A percentile compares a stretch with the other conserved stretches of the same genome.
Evolutionary conservation across 2,329 filamentous ascomycete species (phyloP).

Genomic region (Beauveria sp.): DNA sequence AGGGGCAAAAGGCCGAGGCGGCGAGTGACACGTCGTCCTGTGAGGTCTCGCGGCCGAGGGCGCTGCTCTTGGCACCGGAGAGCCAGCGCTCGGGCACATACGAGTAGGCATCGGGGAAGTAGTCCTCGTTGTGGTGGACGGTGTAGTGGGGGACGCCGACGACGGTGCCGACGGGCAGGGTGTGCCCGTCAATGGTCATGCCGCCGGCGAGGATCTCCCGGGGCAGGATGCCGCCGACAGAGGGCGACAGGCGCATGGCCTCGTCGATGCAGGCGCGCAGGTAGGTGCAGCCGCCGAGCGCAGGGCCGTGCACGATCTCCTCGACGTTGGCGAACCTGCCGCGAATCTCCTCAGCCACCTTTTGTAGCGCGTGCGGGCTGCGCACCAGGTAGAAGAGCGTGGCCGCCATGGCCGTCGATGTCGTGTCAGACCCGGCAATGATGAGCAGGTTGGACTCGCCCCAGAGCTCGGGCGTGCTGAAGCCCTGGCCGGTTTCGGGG

Average conservation of each 20-base stretch:
- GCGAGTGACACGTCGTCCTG: constrained; percentile 48
- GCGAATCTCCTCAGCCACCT: constrained; percentile 45
- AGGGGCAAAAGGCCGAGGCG: constrained; percentile 66
- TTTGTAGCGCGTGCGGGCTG: constrained; percentile 38
- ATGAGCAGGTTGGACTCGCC: constrained; percentile 64
- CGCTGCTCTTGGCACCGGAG: constrained; percentile 33
- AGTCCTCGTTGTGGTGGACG: constrained; percentile 57
- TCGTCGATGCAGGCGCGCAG: constrained; percentile 59
- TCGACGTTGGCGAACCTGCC: constrained; percentile 42
- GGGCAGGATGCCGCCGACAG: constrained; percentile 52
- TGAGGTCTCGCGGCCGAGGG: constrained; percentile 31
- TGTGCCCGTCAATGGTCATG: constrained; percentile 44
- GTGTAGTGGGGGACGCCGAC: constrained; percentile 61
- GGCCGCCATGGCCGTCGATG: constrained; percentile 58
- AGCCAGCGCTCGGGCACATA: constrained; percentile 63
- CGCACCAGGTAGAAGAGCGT: constrained; percentile 57
- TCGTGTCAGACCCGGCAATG: constrained; percentile 66
- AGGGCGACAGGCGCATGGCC: constrained; percentile 55
- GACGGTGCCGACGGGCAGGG: constrained; percentile 51
- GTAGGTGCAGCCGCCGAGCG: constrained; percentile 46
- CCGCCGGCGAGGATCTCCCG: constrained; percentile 52
- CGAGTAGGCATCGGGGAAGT: constrained; percentile 51
- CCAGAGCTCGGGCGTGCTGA: constrained; percentile 60
- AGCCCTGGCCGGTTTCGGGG: constrained; percentile 61
- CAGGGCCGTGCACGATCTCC: constrained; percentile 46